phyloP scores from a whole-genome alignment of 495 filamentous ascomycete species.

The Platismatia glauca region DNA sequence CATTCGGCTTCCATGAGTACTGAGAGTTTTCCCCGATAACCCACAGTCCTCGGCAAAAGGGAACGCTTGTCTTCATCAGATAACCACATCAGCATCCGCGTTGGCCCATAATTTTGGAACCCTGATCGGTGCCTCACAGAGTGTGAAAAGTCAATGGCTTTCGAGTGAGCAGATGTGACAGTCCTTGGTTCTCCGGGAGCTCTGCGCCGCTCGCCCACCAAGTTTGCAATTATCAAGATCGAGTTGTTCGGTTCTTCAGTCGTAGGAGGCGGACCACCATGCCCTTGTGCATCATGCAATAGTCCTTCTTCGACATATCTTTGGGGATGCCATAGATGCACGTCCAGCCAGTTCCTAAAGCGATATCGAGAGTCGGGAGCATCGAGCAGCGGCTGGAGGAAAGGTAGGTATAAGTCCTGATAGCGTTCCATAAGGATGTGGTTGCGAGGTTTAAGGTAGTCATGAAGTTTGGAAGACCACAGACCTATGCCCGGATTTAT shows the following conservation, averaged over 20 bases:
- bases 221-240: conserved; percentile 57
- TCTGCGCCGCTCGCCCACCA: conserved; percentile 24
- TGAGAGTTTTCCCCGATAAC: conserved; percentile 42
- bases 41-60: conserved; percentile 45
- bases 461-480: conserved; percentile 66
- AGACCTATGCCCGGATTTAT: conserved; percentile 69
- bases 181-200: conserved; percentile 29
- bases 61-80: conserved; percentile 38
- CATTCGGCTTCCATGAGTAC: conserved; percentile 49
- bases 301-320: conserved; percentile 36
- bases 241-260: conserved; percentile 38
- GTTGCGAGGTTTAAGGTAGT: conserved; percentile 60
- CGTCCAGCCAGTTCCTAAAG: conserved; percentile 39
- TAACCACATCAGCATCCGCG: conserved; percentile 62
- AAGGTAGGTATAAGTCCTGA: conserved; percentile 39
- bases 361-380: conserved; percentile 45
- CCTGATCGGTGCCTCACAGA: conserved; percentile 31
- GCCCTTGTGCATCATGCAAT: conserved; percentile 27
- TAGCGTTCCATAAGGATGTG: conserved; percentile 75
- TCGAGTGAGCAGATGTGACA: conserved; percentile 22
- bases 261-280: neutral
- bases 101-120: conserved; percentile 56
- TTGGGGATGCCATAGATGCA: conserved; percentile 42
- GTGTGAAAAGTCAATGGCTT: conserved; percentile 33
- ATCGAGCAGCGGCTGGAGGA: conserved; percentile 55